phyloP scores from a whole-genome alignment of 73 alveolate species.

The Paramecium octaurelia region DNA sequence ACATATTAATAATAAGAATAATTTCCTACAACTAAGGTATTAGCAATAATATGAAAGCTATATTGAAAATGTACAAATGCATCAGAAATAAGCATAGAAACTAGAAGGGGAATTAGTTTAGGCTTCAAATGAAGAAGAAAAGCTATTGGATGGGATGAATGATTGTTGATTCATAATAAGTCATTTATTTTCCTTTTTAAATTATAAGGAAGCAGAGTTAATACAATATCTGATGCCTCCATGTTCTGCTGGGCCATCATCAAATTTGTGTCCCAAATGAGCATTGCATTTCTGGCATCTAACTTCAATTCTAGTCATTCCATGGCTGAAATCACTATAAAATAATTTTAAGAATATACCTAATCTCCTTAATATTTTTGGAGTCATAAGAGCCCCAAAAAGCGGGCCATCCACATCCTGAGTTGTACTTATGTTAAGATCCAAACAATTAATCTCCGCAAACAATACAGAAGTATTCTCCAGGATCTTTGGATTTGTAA shows the following conservation, averaged over 20 bases:
- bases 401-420: conserved; percentile 96
- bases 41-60: conserved; percentile 46
- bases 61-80: conserved; percentile 18
- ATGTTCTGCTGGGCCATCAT: conserved; percentile 82
- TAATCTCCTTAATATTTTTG: conserved; percentile 15
- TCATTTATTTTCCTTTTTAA: conserved; percentile 24
- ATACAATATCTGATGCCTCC: conserved; percentile 84
- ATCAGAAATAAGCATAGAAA: conserved; percentile 40
- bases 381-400: conserved; percentile 63
- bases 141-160: conserved; percentile 25
- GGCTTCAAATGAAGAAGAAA: conserved; percentile 26
- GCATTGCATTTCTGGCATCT: conserved; percentile 74
- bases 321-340: conserved; percentile 67
- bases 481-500: conserved; percentile 69
- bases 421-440: conserved; percentile 74
- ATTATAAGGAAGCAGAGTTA: conserved; percentile 77
- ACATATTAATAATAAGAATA: not conserved
- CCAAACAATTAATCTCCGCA: conserved; percentile 72
- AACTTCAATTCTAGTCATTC: conserved; percentile 82
- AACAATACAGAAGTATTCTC: conserved; percentile 76
- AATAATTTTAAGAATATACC: conserved; percentile 5
- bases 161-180: not conserved
- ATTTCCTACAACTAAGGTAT: not conserved
- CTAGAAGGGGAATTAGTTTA: conserved; percentile 51
- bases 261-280: conserved; percentile 86